phyloP scores from a whole-genome alignment of 176 grass and related monocot genomes.

The Oryza glumipatula region DNA sequence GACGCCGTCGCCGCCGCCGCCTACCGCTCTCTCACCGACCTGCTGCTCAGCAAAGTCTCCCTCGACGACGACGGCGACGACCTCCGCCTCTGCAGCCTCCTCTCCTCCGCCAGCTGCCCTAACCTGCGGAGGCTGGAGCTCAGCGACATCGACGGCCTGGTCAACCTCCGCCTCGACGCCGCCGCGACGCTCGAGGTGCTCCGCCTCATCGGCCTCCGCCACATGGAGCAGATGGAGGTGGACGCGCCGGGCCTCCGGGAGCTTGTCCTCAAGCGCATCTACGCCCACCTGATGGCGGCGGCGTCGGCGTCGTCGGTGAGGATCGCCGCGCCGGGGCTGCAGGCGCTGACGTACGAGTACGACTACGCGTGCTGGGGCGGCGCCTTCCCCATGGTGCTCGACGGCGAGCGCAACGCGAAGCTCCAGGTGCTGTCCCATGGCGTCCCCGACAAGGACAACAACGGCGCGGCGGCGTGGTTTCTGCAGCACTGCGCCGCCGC shows the following conservation, averaged over 20 bases:
- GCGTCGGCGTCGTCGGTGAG: too few species aligned
- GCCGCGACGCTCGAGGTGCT: conserved; percentile 13
- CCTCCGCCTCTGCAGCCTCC: not conserved
- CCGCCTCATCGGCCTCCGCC: not conserved
- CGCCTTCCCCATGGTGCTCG: not conserved
- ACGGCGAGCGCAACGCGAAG: not conserved
- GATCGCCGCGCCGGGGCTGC: not conserved
- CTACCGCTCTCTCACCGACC: conserved; percentile 1
- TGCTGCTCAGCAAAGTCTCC: not conserved
- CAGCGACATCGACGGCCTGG: not conserved
- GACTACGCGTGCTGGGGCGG: not conserved
- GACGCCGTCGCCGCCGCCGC: not conserved
- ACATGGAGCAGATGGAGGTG: not conserved
- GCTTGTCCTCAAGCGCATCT: not conserved
- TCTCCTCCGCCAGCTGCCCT: conserved; percentile 2
- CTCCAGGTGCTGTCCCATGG: not conserved
- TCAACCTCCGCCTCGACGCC: not conserved
- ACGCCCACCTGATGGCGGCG: not conserved
- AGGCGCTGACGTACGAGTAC: not conserved
- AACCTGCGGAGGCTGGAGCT: not conserved
- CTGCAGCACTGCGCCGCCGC: not conserved
- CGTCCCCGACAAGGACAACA: not conserved
- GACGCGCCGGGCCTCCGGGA: conserved; percentile 14
- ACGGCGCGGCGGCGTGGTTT: not conserved
- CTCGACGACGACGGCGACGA: not conserved